Base-by-base conservation (phyloP, 176 grass and related monocot species). In the Otatea glauca region DNA sequence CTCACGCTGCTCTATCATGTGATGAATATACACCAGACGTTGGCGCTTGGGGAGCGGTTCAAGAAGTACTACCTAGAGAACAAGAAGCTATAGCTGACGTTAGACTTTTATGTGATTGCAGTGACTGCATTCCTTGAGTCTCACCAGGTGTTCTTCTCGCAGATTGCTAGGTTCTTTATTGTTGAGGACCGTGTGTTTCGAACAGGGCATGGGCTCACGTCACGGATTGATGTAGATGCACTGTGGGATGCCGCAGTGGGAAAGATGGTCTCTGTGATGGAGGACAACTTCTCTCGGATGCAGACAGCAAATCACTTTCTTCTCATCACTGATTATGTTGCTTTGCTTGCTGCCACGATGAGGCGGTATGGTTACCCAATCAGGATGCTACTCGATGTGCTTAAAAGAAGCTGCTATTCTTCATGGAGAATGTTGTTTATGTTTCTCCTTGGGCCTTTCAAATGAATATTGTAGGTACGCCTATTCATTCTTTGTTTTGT, bases 241-340 rank as follows among this genome's bases (percentile, higher is more conserved):
- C 88, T 99, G 3, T 99, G 96, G 96, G 96, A 99, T 80, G 88
- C 88, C 5, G 96, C 96, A 8, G 86, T 96, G 23, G 84, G 85
- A 17, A 99, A 99, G 84, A 99, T 99, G 93, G 88, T 96, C 12
- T 87, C 91, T 20, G 96, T 99, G 44, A 85, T 99, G 50, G 93
- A 99, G 83, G 96, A 99, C 48, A 94, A 99, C 61, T 99, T 99
- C 81, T 95, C 93, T 14, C 81, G 93, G 12, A 99, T 99, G 90
- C 91, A 99, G 89, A 99, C 93, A 39, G 93, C 96, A 83, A 99
- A 92, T n/a, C 96, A 99, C 83, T 68, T 96, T 67, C 93, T 99
- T 53, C 91, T 99, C 44, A 94, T 96, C 75, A 99, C 94, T 39
- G 96, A 99, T 83, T 99, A 99, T 53, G 96, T 91, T 38, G 92